These are phyloP conservation scores for Monilinia aucupariae DNA, from an alignment of 2,329 filamentous ascomycete species.

Conservation along the genomic window DNA sequence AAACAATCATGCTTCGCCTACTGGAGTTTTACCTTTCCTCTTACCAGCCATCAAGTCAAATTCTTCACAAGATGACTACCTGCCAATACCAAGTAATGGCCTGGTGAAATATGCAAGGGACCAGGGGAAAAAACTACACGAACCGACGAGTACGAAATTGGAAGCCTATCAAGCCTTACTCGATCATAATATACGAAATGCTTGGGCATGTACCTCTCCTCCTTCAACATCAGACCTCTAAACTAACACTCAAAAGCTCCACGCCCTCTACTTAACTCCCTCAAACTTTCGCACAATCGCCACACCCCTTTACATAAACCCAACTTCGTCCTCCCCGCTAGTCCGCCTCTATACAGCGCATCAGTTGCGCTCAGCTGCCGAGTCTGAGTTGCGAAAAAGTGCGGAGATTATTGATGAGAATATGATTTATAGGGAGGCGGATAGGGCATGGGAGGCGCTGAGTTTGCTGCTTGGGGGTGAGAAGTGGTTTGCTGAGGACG, in stretches of 20 bases:
- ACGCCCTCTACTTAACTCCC: conserved; percentile 71
- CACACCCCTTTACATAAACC: conserved; percentile 65
- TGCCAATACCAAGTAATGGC: conserved; percentile 56
- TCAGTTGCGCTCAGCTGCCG: conserved; percentile 68
- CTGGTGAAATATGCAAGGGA: conserved; percentile 64
- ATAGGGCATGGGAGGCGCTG: conserved; percentile 57
- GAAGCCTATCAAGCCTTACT: conserved; percentile 76
- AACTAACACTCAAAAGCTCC: conserved; percentile 49
- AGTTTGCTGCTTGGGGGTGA: conserved; percentile 52
- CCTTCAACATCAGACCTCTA: conserved; percentile 2
- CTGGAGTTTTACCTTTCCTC: conserved; percentile 82
- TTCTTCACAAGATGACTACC: conserved; percentile 34
- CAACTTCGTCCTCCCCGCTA: conserved; percentile 52
- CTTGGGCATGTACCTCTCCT: conserved; percentile 58
- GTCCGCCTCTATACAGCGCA: conserved; percentile 59
- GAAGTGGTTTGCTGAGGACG: conserved; percentile 48
- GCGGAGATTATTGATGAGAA: conserved; percentile 51
- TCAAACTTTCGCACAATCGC: conserved; percentile 62
- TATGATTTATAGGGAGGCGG: conserved; percentile 54
- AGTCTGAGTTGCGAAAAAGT: conserved; percentile 64
- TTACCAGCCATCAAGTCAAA: conserved; percentile 45
- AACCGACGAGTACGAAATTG: conserved; percentile 44
- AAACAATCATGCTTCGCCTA: conserved; percentile 89
- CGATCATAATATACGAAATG: conserved; percentile 71
- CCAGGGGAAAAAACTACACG: conserved; percentile 42